phyloP scores from a whole-genome alignment of 352 stramenopile species.

The Pythium rishiriense region DNA sequence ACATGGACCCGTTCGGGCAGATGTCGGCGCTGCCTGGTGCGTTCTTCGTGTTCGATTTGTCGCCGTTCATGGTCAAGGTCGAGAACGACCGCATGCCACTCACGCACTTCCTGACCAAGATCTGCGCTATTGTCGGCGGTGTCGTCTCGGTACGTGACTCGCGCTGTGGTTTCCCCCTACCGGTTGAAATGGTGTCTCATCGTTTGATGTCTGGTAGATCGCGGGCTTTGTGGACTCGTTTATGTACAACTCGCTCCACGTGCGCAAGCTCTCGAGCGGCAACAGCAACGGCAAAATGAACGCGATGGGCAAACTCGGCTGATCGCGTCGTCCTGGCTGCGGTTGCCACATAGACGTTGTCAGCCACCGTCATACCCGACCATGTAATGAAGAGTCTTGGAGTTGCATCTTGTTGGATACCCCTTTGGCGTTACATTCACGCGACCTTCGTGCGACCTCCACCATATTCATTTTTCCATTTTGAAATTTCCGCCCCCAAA shows the following conservation, averaged over 20 bases:
- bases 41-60: constrained; percentile 87
- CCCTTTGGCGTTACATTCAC: constrained; percentile 2
- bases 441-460: constrained; percentile 23
- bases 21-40: constrained; percentile 74
- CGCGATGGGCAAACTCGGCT: constrained; percentile 27
- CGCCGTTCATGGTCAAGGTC: constrained; percentile 85
- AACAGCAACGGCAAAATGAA: constrained; percentile 26
- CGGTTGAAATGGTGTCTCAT: background rate
- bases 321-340: background rate
- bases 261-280: constrained; percentile 31
- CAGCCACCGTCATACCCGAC: background rate
- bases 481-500: background rate
- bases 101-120: constrained; percentile 84
- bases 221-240: constrained; percentile 87
- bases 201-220: constrained; percentile 42
- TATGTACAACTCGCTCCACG: constrained; percentile 83
- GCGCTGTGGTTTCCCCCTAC: background rate
- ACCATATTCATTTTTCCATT: background rate
- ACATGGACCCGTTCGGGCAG: constrained; percentile 63
- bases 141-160: constrained; percentile 72
- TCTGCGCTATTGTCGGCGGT: constrained; percentile 81
- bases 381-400: background rate
- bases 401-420: background rate
- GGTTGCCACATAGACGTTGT: background rate
- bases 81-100: constrained; percentile 80